Base-by-base conservation (phyloP, 768 basidiomycete species). In the Mycena amicta region DNA sequence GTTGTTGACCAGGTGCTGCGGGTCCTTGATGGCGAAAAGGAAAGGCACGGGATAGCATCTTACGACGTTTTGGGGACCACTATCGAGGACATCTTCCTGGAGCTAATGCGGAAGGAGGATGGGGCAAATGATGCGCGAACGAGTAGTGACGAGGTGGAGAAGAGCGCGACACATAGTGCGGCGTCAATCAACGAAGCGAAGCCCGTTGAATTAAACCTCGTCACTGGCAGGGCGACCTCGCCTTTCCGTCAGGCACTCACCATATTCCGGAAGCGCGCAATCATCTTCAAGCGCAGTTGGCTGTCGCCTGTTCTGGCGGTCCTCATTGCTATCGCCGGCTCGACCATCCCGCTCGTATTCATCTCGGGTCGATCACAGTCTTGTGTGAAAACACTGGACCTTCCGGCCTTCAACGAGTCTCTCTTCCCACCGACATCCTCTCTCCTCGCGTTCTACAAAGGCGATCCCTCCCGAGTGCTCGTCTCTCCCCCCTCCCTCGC, bases 41-140 rank as follows among this genome's bases (percentile, higher is more conserved):
- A 55, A 6, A 59, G 62, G 0, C 74, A 77, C 41, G 57, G 68
- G 8, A 74, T 90, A 33, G 66, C 66, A 0, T 84, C 83, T 0
- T 89, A 87, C 65, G 87, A 91, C 55, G 78, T 91, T 23, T 71
- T 88, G 22, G 86, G 88, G 11, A 87, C 90, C 0, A 84, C 89
- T 6, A 87, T 93, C 39, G 91, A 93, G 69, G 89, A 92, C 56
- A 88, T 93, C 45, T 93, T 93, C 74, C 77, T 93, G 20, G 78
- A 81, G 39, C 71, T 93, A 18, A 90, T 92, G 88, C 71, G 71
- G 47, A 74, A 79, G 16, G 73, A 80, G 26, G 71, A 76, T 45
- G 43, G 5, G 15, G 61, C 59, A 2, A 60, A 68, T 15, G 63
- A 67, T 41, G 57, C 62, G 27, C 22, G 49, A 31, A 53, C 22